Conservation (phyloP, 495 filamentous ascomycete species). For the Hypoxylon fuscum region DNA sequence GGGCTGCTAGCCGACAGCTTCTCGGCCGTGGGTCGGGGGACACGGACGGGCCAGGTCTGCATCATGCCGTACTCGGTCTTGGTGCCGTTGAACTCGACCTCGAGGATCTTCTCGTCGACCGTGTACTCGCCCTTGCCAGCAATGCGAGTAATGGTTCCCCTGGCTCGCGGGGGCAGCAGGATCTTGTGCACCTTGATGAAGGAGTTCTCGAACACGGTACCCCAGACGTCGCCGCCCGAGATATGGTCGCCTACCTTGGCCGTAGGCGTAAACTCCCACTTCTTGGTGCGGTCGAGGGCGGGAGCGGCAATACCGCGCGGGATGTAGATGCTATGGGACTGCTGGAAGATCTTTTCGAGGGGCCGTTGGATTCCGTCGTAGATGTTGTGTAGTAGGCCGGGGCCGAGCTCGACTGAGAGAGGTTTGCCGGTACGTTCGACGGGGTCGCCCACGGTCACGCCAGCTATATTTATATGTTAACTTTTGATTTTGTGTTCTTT, state of each 20-base stretch:
- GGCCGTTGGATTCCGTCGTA: slow-evolving; percentile 99
- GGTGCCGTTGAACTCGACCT: slow-evolving; percentile 96
- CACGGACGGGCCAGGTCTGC: slow-evolving; percentile 99
- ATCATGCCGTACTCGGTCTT: slow-evolving; percentile 95
- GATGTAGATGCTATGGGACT: slow-evolving; percentile 91
- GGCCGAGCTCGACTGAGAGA: slow-evolving; percentile 94
- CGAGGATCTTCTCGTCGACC: slow-evolving; percentile 91
- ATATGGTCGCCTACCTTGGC: slow-evolving; percentile 97
- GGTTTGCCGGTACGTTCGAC: slow-evolving; percentile 91
- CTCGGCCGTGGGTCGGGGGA: slow-evolving; percentile 88
- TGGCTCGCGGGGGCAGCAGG: slow-evolving; percentile 87
- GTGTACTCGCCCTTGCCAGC: slow-evolving; percentile 90
- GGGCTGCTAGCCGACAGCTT: slow-evolving; percentile 87
- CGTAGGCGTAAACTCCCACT: slow-evolving; percentile 93
- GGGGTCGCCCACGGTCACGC: slow-evolving; percentile 95
- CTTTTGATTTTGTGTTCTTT: slow-evolving; percentile 3
- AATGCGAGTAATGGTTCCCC: slow-evolving; percentile 91
- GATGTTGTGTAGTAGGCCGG: slow-evolving; percentile 98
- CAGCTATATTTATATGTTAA: slow-evolving; percentile 65
- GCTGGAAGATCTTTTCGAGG: slow-evolving; percentile 79
- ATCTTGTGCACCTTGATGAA: slow-evolving; percentile 95
- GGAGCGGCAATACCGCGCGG: slow-evolving; percentile 93
- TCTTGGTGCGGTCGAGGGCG: slow-evolving; percentile 83
- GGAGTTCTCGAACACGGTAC: slow-evolving; percentile 94
- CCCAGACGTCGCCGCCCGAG: slow-evolving; percentile 94